Evolutionary conservation across 768 basidiomycete genomes (phyloP).

Genomic region (Tephrocybe sp.): DNA sequence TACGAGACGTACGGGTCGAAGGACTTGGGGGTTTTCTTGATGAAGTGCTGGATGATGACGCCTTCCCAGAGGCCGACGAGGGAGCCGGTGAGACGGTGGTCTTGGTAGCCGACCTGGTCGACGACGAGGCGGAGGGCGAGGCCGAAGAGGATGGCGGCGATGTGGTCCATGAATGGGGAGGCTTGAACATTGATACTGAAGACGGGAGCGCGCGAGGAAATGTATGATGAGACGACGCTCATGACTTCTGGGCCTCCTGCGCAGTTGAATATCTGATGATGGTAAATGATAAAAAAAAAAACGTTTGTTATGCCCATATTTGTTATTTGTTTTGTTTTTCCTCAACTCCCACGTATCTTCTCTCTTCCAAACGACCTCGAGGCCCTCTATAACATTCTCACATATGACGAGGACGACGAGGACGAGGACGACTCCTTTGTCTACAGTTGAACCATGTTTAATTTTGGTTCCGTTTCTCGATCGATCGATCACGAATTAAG

Average conservation of each 20-base stretch:
- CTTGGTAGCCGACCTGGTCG: conserved; percentile 48
- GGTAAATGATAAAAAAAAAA: conserved; percentile 14
- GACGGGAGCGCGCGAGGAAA: conserved; percentile 32
- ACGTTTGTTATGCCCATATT: conserved; percentile 13
- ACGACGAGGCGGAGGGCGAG: conserved; percentile 65
- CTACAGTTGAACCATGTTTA: background rate
- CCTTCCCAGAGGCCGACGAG: conserved; percentile 52
- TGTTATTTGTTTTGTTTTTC: conserved; percentile 13
- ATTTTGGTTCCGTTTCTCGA: conserved; percentile 1
- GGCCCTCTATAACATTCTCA: background rate
- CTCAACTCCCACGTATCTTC: background rate
- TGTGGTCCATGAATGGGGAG: conserved; percentile 59
- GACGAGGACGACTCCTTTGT: background rate
- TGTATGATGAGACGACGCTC: conserved; percentile 38
- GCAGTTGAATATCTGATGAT: conserved; percentile 9
- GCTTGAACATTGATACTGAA: conserved; percentile 34
- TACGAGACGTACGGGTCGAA: conserved; percentile 71
- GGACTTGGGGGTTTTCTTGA: conserved; percentile 63
- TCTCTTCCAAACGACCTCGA: background rate
- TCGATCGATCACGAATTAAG: background rate
- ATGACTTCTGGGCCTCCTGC: too few species aligned
- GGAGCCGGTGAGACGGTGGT: conserved; percentile 56
- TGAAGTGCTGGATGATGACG: conserved; percentile 69
- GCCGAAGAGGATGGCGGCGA: conserved; percentile 68
- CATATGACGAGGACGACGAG: background rate